Evolutionary conservation across 164 flowering plant genomes (phyloP), one percentile per base, ranked within the genome.

Genomic region (Vitis labrusca): DNA sequence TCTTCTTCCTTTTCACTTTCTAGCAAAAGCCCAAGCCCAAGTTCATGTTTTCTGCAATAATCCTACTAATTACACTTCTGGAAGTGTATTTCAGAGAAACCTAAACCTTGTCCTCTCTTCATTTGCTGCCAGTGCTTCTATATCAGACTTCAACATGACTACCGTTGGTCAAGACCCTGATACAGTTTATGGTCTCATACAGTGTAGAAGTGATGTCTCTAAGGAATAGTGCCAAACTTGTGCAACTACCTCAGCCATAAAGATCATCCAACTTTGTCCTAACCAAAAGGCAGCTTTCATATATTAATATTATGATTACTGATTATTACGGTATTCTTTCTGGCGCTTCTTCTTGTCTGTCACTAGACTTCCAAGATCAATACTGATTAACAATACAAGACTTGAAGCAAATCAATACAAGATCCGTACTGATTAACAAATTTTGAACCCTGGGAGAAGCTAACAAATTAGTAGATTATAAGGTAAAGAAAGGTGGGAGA

Each of bases 121-220:
- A n/a, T 50, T 73, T 4, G 64, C 50, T 29, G 59, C 69, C 17
- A 67, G 55, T 63, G 76, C 63, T 67, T 72, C 74, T 12, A 11
- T 17, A 60, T n/a, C 49, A 1, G 67, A 63, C 13, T 56, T 61
- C 66, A 27, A 15, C 64, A 57, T 2, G 2, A 30, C 59, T 5
- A 61, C 5, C 10, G 50, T 53, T 0, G 73, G 70, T 10, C 70
- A 70, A 59, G 29, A 57, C 66, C 60, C 11, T 30, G 55, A 68
- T 57, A 37, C 3, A 11, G 67, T 58, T 49, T 67, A 73, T 58
- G 76, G 72, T 4, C 76, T 73, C 12, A 9, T 68, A 0, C 67
- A 61, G 54, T 68, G 76, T 56, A 30, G 50, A 57, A 64, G 37
- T 6, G 55, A 67, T 32, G 9, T 63, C 49, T 55, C 68, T 4